phyloP scores from a whole-genome alignment of 192 early-diverging fungal species.

The Umbelopsis isabellina region DNA sequence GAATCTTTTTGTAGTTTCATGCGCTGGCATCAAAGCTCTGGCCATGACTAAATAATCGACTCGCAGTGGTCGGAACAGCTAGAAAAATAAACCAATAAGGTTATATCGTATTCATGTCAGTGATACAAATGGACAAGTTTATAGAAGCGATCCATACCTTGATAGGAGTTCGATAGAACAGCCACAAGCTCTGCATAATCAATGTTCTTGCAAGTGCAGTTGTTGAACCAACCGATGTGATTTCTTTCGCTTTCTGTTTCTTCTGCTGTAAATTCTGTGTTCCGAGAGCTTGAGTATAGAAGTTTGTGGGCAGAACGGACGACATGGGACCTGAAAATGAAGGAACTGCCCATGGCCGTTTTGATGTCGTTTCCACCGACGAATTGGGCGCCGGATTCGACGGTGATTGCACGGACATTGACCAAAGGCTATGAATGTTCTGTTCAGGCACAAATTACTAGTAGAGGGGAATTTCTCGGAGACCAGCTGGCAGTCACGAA shows the following conservation, averaged over 20 bases:
- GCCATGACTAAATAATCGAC: slow-evolving; percentile 83
- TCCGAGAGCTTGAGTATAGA: slow-evolving; percentile 1
- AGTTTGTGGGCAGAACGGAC: background rate
- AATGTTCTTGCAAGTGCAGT: slow-evolving; percentile 59
- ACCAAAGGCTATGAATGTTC: background rate
- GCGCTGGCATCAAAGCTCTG: slow-evolving; percentile 67
- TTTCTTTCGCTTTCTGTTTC: slow-evolving; percentile 53
- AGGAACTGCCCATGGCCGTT: background rate
- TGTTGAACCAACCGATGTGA: slow-evolving; percentile 55
- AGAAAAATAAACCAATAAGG: slow-evolving; percentile 7
- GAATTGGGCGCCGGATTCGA: background rate
- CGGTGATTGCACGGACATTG: slow-evolving; percentile 12
- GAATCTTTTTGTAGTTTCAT: slow-evolving; percentile 36
- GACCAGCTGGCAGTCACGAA: too few species aligned
- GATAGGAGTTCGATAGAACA: slow-evolving; percentile 62
- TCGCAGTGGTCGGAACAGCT: slow-evolving; percentile 76
- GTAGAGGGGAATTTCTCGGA: background rate
- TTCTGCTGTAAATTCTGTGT: slow-evolving; percentile 23
- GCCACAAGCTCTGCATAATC: slow-evolving; percentile 53
- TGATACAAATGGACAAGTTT: background rate
- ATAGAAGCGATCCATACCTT: slow-evolving; percentile 47
- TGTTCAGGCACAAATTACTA: background rate
- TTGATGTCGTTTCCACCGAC: background rate
- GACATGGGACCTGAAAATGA: background rate
- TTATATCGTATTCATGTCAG: background rate